phyloP scores from a whole-genome alignment of 1,284 basidiomycete species.

The Neolentinus lepideus region DNA sequence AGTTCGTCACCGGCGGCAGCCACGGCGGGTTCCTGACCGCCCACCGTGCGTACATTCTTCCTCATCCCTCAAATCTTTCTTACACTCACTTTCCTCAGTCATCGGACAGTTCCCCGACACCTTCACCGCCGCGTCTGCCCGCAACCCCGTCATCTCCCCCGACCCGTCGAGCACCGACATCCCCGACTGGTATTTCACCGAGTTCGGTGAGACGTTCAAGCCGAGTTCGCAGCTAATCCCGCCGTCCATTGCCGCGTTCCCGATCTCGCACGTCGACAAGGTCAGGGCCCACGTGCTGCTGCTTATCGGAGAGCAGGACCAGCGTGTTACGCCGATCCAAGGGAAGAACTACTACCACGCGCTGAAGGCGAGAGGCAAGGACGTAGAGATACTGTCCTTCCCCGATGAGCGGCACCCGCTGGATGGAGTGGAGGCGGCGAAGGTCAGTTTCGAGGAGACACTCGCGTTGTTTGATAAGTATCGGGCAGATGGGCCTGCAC shows the following conservation, averaged over 20 bases:
- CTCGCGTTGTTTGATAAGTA: neutral
- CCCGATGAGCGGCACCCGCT: constrained; percentile 56
- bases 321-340: constrained; percentile 59
- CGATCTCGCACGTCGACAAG: constrained; percentile 45
- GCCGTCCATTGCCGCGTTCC: constrained; percentile 43
- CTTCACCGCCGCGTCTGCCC: constrained; percentile 54
- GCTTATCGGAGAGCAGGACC: constrained; percentile 53
- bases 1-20: constrained; percentile 59
- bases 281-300: constrained; percentile 52
- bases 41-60: constrained; percentile 38
- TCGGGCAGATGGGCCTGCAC: too few relatives aligned
- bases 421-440: constrained; percentile 52
- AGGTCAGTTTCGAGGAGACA: constrained; percentile 36
- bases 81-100: constrained; percentile 33
- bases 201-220: constrained; percentile 43
- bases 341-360: constrained; percentile 59
- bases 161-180: constrained; percentile 57
- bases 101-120: constrained; percentile 53
- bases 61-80: constrained; percentile 3
- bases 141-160: constrained; percentile 65
- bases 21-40: constrained; percentile 67
- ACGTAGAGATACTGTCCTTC: constrained; percentile 58
- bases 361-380: constrained; percentile 37
- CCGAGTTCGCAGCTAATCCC: constrained; percentile 34
- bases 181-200: constrained; percentile 63